Evolutionary conservation across 352 stramenopile genomes (phyloP).

Genomic region (Globisporangium nunn): DNA sequence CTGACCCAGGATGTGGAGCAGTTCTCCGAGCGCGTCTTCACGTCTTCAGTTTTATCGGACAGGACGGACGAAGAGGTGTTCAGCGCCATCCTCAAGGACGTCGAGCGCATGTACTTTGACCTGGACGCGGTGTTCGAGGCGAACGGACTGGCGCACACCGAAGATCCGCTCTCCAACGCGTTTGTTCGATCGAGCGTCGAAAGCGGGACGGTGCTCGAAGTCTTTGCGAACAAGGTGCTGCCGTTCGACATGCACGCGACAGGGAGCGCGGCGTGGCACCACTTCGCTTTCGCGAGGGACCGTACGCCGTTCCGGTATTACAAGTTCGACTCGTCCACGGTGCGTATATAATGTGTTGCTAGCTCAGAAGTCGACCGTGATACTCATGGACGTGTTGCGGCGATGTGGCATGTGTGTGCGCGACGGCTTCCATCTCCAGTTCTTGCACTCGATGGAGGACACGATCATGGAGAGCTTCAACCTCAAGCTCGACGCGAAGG

Average conservation of each 20-base stretch:
- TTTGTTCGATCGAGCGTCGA: not conserved
- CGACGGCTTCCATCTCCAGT: not conserved
- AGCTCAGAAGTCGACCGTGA: too few species aligned
- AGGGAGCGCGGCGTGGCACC: slow-evolving; percentile 25
- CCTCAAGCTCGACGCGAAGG: slow-evolving; percentile 39
- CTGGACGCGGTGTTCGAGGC: slow-evolving; percentile 1
- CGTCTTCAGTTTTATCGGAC: not conserved
- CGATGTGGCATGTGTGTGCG: not conserved
- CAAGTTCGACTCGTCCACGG: not conserved
- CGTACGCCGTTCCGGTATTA: slow-evolving; percentile 2
- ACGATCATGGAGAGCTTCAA: slow-evolving; percentile 54
- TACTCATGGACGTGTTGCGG: too few species aligned
- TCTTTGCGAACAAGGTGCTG: slow-evolving; percentile 26
- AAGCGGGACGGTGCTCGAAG: slow-evolving; percentile 23
- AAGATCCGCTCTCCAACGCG: not conserved
- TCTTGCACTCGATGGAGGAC: slow-evolving; percentile 21
- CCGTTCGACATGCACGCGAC: slow-evolving; percentile 30
- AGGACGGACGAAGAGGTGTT: not conserved
- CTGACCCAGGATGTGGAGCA: not conserved
- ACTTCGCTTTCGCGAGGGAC: slow-evolving; percentile 14
- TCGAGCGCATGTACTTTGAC: not conserved
- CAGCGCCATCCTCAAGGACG: not conserved
- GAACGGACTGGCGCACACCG: slow-evolving; percentile 1
- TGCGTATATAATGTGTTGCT: not conserved
- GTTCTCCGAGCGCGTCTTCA: not conserved